phyloP scores from a whole-genome alignment of 1,139 yeast genomes.

The Saccharomyces hybrid region DNA sequence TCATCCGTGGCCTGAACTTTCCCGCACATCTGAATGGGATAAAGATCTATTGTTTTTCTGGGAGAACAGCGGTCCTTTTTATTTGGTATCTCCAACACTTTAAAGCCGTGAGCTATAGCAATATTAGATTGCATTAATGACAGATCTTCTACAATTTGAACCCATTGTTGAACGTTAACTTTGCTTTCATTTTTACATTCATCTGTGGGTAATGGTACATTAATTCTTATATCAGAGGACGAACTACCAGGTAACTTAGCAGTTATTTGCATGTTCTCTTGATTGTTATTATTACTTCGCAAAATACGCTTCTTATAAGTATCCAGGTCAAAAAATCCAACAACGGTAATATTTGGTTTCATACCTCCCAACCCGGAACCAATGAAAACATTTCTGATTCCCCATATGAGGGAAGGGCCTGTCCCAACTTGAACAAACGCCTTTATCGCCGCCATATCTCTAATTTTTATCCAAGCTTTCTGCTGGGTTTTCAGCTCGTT shows the following conservation, averaged over 20 bases:
- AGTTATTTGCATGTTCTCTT: no score
- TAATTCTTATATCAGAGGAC: slow-evolving; percentile 11
- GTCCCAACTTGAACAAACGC: slow-evolving; percentile 91
- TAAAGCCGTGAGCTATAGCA: slow-evolving; percentile 87
- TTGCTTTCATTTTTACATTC: slow-evolving; percentile 58
- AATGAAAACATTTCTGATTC: slow-evolving; percentile 83
- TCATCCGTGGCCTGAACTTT: slow-evolving; percentile 59
- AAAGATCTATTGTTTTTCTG: slow-evolving; percentile 67
- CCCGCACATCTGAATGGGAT: slow-evolving; percentile 95
- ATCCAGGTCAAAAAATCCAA: slow-evolving; percentile 69
- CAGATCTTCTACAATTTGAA: slow-evolving; percentile 82
- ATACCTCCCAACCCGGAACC: slow-evolving; percentile 96
- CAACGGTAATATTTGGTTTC: slow-evolving; percentile 89
- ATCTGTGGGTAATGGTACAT: slow-evolving; percentile 65
- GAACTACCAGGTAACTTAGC: slow-evolving; percentile 3
- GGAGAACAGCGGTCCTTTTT: slow-evolving; percentile 24
- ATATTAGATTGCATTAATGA: slow-evolving; percentile 86
- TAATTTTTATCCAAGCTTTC: slow-evolving; percentile 72
- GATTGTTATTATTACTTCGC: no score
- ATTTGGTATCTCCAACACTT: slow-evolving; percentile 49
- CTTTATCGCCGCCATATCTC: slow-evolving; percentile 71
- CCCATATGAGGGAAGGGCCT: slow-evolving; percentile 88
- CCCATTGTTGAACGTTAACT: slow-evolving; percentile 64
- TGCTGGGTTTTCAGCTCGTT: slow-evolving; percentile 65
- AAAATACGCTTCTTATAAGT: slow-evolving; percentile 2